Base-by-base conservation (phyloP, 2,329 filamentous ascomycete genomes). In the Cytospora chrysosperma region DNA sequence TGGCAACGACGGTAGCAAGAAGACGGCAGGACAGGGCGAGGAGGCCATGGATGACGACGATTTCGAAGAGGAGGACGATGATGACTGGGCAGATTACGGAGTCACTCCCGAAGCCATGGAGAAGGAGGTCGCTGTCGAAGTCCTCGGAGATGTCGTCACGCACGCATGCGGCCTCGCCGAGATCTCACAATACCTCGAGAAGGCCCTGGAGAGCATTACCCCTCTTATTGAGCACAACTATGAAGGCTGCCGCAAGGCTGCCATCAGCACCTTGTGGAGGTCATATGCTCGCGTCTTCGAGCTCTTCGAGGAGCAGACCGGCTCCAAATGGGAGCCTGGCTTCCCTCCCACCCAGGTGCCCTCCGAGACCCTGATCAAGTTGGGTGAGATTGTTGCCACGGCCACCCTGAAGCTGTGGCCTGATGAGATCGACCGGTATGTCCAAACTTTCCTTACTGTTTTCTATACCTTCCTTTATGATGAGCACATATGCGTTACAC, bases 91-190 rank as follows among this genome's bases (percentile, higher is more conserved):
- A 64, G 91, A 93, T 66, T 93, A 91, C 85, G 92, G 92, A 57
- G 91, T 96, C 67, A 96, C 92, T 28, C 92, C 93, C 59, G 86
- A 97, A 61, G 92, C 94, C 27, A 86, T 97, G 71, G 95, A 98
- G 83, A 97, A 98, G 79, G 95, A 99, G 78, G 96, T 98, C 70
- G 94, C 95, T 43, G 87, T 97, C 52, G 95, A 99, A 76, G 93
- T 97, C 7, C 85, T 97, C 40, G 95, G 93, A 68, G 95, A 99
- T 73, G 87, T 99, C 67, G 89, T 98, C 72, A 89, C 91, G 54
- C 89, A 96, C 80, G 92, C 92, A 55, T 93, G 92, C 76, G 85
- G 86, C 72, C 85, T 90, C 69, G 92, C 86, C 75, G 84, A 84
- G 70, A 79, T 86, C 62, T 78, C 96, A 69, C 88, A 91, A 6